Conservation (phyloP, 495 filamentous ascomycete species). For the Xylaria telfairii region DNA sequence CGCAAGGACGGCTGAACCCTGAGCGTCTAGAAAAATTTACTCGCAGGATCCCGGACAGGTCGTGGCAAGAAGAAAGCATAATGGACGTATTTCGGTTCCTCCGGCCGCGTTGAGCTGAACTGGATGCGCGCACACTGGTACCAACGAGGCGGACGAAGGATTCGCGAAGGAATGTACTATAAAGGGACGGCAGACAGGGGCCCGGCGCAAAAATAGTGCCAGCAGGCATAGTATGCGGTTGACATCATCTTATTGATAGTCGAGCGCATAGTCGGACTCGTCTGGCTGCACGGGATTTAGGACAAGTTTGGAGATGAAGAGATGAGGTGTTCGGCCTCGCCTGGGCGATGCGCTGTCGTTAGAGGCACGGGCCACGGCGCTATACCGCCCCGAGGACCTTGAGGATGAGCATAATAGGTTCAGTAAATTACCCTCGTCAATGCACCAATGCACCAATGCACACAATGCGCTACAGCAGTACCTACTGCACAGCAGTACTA, state of each 20-base stretch:
- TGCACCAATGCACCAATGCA: slow-evolving; percentile 19
- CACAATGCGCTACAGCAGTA: neutral
- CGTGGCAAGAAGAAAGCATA: neutral
- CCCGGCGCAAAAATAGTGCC: neutral
- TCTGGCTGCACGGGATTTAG: too few relatives aligned
- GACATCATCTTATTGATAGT: slow-evolving; percentile 9
- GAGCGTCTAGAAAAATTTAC: neutral
- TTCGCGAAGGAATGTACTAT: slow-evolving; percentile 5
- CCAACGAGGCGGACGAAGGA: slow-evolving; percentile 19
- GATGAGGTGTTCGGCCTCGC: slow-evolving; percentile 20
- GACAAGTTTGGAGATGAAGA: too few relatives aligned
- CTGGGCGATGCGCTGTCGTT: slow-evolving; percentile 18
- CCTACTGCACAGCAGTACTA: neutral
- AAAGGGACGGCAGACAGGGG: slow-evolving; percentile 10
- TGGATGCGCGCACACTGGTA: neutral
- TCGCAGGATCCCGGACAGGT: slow-evolving; percentile 8
- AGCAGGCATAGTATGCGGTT: neutral
- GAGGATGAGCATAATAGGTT: slow-evolving; percentile 17
- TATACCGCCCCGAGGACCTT: slow-evolving; percentile 9
- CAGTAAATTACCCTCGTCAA: slow-evolving; percentile 27
- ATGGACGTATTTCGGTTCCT: slow-evolving; percentile 23
- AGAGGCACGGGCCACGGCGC: slow-evolving; percentile 22
- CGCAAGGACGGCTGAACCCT: neutral
- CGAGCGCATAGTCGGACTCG: neutral
- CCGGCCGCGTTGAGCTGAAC: slow-evolving; percentile 18